Percentiles rank a stretch among this genome's conserved stretches.
These are phyloP conservation scores for Pythium volutum DNA, from an alignment of 352 stramenopile species.

Conservation along the genomic window DNA sequence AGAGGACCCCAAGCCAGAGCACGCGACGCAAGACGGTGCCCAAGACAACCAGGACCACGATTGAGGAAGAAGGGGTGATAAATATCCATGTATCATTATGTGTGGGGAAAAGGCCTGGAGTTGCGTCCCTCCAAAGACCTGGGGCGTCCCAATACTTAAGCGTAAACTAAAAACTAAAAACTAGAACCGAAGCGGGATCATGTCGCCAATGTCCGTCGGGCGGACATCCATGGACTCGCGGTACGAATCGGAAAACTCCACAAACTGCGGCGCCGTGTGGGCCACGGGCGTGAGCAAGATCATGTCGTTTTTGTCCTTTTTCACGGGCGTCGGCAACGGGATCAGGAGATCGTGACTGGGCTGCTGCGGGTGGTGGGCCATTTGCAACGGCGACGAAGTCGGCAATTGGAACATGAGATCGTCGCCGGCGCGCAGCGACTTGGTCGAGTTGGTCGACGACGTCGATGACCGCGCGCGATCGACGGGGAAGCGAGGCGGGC, in stretches of 20 bases:
- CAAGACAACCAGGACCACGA: slow-evolving; percentile 17
- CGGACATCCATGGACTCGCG: slow-evolving; percentile 33
- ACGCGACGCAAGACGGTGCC: no score
- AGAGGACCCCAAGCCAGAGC: not conserved
- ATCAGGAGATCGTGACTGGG: no score
- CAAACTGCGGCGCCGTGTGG: slow-evolving; percentile 33
- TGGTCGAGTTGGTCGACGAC: no score
- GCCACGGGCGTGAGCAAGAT: slow-evolving; percentile 23
- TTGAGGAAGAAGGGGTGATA: slow-evolving; percentile 13
- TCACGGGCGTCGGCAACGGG: not conserved
- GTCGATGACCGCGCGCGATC: slow-evolving; percentile 5
- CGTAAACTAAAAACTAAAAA: no score
- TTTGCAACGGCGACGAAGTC: no score
- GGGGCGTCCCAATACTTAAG: not conserved
- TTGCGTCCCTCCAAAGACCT: slow-evolving; percentile 6
- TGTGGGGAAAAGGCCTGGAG: not conserved
- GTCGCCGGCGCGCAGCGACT: not conserved
- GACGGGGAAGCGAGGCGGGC: not conserved
- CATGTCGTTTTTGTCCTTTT: slow-evolving; percentile 12
- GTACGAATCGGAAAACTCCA: slow-evolving; percentile 37
- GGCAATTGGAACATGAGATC: not conserved
- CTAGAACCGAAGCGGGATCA: slow-evolving; percentile 54
- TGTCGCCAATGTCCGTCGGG: slow-evolving; percentile 37
- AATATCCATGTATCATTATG: slow-evolving; percentile 14
- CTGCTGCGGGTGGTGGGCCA: no score